Evolutionary conservation across 169 alveolate species (phyloP).

Genomic region (Plasmodium berghei): DNA sequence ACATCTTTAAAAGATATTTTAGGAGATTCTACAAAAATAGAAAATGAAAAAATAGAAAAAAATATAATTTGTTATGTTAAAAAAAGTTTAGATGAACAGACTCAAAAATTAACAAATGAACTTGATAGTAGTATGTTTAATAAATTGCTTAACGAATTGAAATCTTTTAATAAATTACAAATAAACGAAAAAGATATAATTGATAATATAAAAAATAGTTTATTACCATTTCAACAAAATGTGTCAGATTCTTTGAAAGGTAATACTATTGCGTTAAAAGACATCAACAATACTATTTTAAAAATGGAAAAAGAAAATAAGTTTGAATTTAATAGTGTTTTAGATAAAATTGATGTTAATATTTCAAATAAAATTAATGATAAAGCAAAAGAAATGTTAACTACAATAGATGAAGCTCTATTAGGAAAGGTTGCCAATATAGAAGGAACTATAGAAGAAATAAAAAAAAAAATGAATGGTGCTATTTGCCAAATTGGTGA

Average conservation of each 20-base stretch:
- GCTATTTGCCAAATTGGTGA: neutral
- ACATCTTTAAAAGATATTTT: too few relatives aligned
- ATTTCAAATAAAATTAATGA: neutral
- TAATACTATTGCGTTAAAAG: conserved; percentile 3
- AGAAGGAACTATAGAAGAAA: neutral
- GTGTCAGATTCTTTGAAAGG: conserved; percentile 2
- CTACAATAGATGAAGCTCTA: neutral
- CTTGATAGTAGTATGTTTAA: neutral
- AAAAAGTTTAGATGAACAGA: neutral
- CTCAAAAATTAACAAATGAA: neutral
- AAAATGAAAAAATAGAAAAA: neutral
- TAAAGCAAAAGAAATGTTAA: neutral
- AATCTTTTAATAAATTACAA: conserved; percentile 1
- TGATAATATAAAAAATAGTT: neutral
- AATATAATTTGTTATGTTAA: conserved; percentile 3
- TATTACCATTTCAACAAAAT: conserved; percentile 12
- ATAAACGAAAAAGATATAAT: neutral
- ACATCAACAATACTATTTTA: conserved; percentile 12
- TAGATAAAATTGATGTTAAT: neutral
- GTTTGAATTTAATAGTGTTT: neutral
- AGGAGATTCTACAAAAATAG: too few relatives aligned
- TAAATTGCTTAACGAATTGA: conserved; percentile 11
- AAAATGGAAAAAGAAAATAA: neutral
- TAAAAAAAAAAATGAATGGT: neutral
- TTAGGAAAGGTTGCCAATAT: too few relatives aligned